Base-by-base conservation (phyloP, 2,329 filamentous ascomycete genomes). In the Fusarium sarcochroum region DNA sequence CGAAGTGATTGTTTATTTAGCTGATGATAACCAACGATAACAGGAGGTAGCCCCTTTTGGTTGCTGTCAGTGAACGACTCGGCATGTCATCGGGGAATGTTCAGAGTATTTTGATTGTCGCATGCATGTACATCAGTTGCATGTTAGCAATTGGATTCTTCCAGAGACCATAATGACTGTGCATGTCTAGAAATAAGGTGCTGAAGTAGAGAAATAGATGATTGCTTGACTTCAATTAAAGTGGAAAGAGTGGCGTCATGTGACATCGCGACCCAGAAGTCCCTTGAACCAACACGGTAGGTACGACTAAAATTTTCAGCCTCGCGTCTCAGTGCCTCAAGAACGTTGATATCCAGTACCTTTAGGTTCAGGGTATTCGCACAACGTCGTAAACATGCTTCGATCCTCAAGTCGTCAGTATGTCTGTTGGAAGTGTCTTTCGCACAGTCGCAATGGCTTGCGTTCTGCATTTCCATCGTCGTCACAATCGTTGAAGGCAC, bases 351-450 rank as follows among this genome's bases (percentile, higher is more conserved):
- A n/a, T n/a, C n/a, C n/a, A n/a, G n/a, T n/a, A n/a, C n/a, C n/a
- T n/a, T n/a, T n/a, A n/a, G n/a, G 42, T 7, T 53, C 32, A 21
- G 58, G 41, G 49, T 32, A 27, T 25, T 40, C 20, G 15, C 20
- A 23, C 48, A n/a, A 46, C 35, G 21, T 54, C 25, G 21, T 50
- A 59, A 67, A 54, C 25, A 82, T 79, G 76, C 65, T 81, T 53
- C 73, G 72, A 51, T 70, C 64, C 25, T 67, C 77, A 42, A 68
- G 68, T 47, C 70, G 64, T 23, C 73, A 74, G n/a, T 78, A 76
- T 54, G 65, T 79, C 27, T 80, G 79, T 58, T 74, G 76, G 73
- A 74, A 70, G 57, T 82, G 77, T 54, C 57, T 79, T 34, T 54
- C 68, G 4, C 69, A 72, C n/a, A 38, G 51, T 18, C 55, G 54